Evolutionary conservation across 768 basidiomycete species (phyloP).

Genomic region (Auricularia sp.): DNA sequence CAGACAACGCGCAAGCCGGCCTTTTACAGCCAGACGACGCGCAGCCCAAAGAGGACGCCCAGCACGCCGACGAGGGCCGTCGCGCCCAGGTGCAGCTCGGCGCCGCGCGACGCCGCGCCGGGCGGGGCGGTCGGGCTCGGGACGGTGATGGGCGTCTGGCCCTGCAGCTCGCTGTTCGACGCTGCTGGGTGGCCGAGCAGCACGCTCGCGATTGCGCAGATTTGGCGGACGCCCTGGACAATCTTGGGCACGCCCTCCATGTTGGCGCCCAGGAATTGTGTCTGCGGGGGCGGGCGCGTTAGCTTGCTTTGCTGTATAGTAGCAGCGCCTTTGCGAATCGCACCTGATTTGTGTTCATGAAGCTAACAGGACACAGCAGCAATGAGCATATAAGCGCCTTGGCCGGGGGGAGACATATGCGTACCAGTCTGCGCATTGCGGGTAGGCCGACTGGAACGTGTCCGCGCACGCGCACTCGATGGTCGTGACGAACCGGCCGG

Average conservation of each 20-base stretch:
- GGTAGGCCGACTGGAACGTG: slow-evolving; percentile 36
- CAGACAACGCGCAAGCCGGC: too few species aligned
- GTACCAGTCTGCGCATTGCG: slow-evolving; percentile 62
- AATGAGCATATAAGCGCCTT: background rate
- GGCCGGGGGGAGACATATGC: slow-evolving; percentile 5
- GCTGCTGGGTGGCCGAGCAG: slow-evolving; percentile 43
- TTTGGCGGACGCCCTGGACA: slow-evolving; percentile 37
- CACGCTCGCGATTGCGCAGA: slow-evolving; percentile 43
- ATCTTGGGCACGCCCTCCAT: slow-evolving; percentile 34
- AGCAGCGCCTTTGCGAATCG: background rate
- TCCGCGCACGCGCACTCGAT: slow-evolving; percentile 55
- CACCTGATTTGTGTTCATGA: slow-evolving; percentile 40
- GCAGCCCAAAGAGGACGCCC: background rate
- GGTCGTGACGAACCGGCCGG: slow-evolving; percentile 48
- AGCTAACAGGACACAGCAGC: slow-evolving; percentile 24
- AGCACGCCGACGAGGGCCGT: background rate
- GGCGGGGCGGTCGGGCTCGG: background rate
- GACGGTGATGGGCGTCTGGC: slow-evolving; percentile 10
- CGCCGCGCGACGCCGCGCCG: background rate
- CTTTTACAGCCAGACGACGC: background rate
- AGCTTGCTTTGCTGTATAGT: background rate
- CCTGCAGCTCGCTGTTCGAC: slow-evolving; percentile 26
- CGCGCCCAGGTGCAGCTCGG: background rate
- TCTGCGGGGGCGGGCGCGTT: slow-evolving; percentile 16
- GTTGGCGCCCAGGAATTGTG: slow-evolving; percentile 35